Conservation (phyloP, 306 rosid species). For the Ormosia emarginata region DNA sequence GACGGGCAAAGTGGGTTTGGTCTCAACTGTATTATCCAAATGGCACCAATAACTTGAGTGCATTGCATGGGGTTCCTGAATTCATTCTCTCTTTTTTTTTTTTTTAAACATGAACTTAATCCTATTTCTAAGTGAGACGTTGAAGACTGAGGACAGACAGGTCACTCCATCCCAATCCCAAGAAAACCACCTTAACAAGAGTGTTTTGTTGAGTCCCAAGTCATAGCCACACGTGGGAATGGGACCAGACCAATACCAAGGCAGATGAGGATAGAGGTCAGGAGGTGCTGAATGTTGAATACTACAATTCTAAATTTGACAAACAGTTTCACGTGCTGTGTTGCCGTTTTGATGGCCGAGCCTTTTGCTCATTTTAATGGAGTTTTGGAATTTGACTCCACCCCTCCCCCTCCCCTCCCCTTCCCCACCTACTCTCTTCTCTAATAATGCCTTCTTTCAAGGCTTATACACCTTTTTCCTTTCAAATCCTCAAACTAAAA, state of each 20-base stretch:
- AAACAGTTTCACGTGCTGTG: slow-evolving; percentile 47
- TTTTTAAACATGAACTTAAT: neutral
- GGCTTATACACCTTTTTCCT: neutral
- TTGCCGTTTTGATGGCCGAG: slow-evolving; percentile 58
- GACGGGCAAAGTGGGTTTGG: slow-evolving; percentile 25
- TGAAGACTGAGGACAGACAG: neutral
- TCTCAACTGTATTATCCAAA: neutral
- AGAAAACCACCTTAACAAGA: slow-evolving; percentile 27
- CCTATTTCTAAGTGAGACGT: neutral
- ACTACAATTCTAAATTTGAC: neutral
- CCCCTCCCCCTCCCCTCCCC: neutral
- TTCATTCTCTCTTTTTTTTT: neutral
- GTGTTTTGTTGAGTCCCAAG: slow-evolving; percentile 16
- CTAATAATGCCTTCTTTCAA: neutral
- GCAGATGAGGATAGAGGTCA: neutral
- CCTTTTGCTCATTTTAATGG: slow-evolving; percentile 22
- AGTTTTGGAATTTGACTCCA: slow-evolving; percentile 19
- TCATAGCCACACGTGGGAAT: slow-evolving; percentile 41
- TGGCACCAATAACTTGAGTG: neutral
- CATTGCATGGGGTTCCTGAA: slow-evolving; percentile 1
- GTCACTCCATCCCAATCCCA: slow-evolving; percentile 29
- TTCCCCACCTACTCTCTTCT: neutral
- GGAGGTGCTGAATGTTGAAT: neutral
- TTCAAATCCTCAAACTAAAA: neutral
- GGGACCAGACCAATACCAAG: slow-evolving; percentile 13